These are phyloP conservation scores for Metschnikowia arizonensis DNA, from an alignment of 805 yeast species.

Conservation along the genomic window DNA sequence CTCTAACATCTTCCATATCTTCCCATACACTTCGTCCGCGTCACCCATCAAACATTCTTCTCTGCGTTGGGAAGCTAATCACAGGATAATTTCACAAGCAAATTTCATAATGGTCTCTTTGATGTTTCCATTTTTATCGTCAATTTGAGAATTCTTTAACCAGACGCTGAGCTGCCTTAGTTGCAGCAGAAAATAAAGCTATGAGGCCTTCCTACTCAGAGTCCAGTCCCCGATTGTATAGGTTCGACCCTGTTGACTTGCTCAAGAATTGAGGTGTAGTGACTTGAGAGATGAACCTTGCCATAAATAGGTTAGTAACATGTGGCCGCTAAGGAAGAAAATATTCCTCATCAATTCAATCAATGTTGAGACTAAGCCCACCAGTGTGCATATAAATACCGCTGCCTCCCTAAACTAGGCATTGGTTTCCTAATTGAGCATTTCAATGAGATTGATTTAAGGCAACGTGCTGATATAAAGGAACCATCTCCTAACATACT, in stretches of 20 bases:
- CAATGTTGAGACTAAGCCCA: too few species aligned
- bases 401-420: too few species aligned
- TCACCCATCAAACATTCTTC: background rate
- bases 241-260: background rate
- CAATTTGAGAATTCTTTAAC: background rate
- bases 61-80: background rate
- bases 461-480: too few species aligned
- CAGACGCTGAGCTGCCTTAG: background rate
- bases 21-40: background rate
- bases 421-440: too few species aligned
- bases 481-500: too few species aligned
- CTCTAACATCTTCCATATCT: background rate
- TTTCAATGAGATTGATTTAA: too few species aligned
- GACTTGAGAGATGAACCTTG: background rate
- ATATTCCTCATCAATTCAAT: too few species aligned
- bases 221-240: background rate
- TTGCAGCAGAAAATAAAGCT: background rate
- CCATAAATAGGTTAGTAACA: too few species aligned
- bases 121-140: background rate
- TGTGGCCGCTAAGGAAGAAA: too few species aligned
- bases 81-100: background rate
- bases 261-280: background rate
- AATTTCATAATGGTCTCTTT: background rate
- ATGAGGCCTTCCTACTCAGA: background rate
- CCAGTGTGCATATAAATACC: too few species aligned